Base-by-base conservation (phyloP, 1,139 yeast species). In the Yamadazyma spencermartinsiae region DNA sequence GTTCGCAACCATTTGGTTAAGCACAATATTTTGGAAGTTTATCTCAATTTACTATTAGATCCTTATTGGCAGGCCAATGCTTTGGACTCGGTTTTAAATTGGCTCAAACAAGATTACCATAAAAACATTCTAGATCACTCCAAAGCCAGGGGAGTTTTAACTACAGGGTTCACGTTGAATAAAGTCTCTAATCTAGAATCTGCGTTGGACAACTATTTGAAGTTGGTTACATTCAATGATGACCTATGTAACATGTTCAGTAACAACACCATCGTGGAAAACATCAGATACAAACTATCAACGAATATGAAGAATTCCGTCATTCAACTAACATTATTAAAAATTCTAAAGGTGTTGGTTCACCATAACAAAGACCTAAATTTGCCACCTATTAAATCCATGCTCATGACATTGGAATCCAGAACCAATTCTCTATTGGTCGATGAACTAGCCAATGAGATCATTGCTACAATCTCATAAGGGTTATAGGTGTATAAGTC, bases 51-150 rank as follows among this genome's bases (percentile, higher is more conserved):
- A 11, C 56, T 82, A 12, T 51, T 70, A 10, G 85, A 82, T 51
- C 80, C 85, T 0, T 77, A 79, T 46, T 82, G 88, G 88, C 86
- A 81, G 53, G 78, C 82, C 14, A 79, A 78, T 56, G 81, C 86
- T 0, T 65, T 81, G 47, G 87, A 82, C 34, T 74, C 87, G 1
- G 63, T 82, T 7, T 45, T 65, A 19, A 59, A 53, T 36, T 73
- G 77, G 78, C 50, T 56, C 33, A 57, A 58, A 32, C 60, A 57
- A 35, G 67, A 67, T 36, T 52, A 59, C 2, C 44, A 39, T 1
- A 43, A 50, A 31, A 50, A 63, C 7, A 50, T 49, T 31, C 51
- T 67, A 14, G 33, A 34, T 3, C 23, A 63, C 3, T 50, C 62
- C 2, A 51, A 49, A 12, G 69, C 72, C 2, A 41, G 53, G 4